Conservation (phyloP, 306 rosid genomes). For the Abrus precatorius region DNA sequence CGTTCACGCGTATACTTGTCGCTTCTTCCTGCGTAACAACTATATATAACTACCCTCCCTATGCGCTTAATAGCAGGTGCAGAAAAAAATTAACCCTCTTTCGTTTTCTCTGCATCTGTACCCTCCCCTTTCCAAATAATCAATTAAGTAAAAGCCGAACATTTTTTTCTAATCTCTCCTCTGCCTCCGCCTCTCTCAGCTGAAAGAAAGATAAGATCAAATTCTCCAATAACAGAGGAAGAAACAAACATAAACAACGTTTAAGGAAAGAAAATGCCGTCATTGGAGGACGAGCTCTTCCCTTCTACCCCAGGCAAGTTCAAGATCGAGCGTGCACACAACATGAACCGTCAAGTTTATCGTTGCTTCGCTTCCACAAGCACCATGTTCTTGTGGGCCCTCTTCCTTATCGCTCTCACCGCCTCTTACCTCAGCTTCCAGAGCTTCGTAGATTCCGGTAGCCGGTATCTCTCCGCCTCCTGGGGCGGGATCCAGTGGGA, state of each 20-base stretch:
- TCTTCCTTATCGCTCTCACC: slow-evolving; percentile 78
- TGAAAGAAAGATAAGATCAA: no score
- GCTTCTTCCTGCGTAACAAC: slow-evolving; percentile 46
- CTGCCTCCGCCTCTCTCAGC: no score
- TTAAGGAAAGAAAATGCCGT: slow-evolving; percentile 55
- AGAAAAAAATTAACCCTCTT: slow-evolving; percentile 38
- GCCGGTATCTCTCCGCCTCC: slow-evolving; percentile 73
- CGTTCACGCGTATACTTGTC: slow-evolving; percentile 75
- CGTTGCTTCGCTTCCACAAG: slow-evolving; percentile 89
- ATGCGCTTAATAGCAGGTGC: slow-evolving; percentile 52
- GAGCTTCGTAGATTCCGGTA: slow-evolving; percentile 74
- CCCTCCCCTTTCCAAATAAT: not conserved
- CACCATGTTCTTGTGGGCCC: slow-evolving; percentile 92
- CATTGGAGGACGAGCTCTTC: slow-evolving; percentile 72
- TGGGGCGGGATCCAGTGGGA: slow-evolving; percentile 99
- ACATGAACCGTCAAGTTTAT: slow-evolving; percentile 75
- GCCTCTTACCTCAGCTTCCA: slow-evolving; percentile 85
- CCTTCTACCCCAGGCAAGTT: slow-evolving; percentile 92
- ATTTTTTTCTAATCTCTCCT: no score
- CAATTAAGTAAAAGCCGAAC: not conserved
- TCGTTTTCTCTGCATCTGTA: slow-evolving; percentile 57
- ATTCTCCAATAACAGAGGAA: no score
- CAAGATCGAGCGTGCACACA: slow-evolving; percentile 75
- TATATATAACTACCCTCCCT: slow-evolving; percentile 57
- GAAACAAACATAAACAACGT: no score